phyloP scores from a whole-genome alignment of 352 stramenopile genomes.

The Paralagenidium karlingii region DNA sequence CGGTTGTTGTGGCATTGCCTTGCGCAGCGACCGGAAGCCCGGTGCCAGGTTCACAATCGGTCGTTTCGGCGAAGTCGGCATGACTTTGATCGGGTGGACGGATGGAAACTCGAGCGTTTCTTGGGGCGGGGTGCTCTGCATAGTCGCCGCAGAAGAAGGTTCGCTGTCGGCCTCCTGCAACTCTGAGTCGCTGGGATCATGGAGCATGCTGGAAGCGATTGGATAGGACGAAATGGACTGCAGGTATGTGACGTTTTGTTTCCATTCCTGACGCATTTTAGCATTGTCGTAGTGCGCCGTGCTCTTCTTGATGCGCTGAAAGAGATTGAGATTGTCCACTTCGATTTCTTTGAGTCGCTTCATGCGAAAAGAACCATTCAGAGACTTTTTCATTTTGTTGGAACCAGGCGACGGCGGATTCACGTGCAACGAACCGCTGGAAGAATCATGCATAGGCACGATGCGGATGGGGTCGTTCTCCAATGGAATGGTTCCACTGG shows the following conservation, averaged over 20 bases:
- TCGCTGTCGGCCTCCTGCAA: slow-evolving; percentile 3
- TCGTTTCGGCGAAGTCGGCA: slow-evolving; percentile 38
- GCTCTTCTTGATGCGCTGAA: slow-evolving; percentile 48
- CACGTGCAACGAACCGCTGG: slow-evolving; percentile 1
- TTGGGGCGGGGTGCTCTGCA: slow-evolving; percentile 2
- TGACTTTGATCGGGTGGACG: slow-evolving; percentile 36
- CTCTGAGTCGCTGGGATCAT: slow-evolving; percentile 1
- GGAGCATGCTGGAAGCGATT: slow-evolving; percentile 10
- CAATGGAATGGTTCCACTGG: slow-evolving; percentile 8
- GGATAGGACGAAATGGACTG: slow-evolving; percentile 60
- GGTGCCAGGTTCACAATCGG: slow-evolving; percentile 40
- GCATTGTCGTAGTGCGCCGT: slow-evolving; percentile 47
- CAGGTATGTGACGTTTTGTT: slow-evolving; percentile 58
- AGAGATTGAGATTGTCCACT: slow-evolving; percentile 31
- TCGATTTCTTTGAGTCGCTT: slow-evolving; percentile 53
- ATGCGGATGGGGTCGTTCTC: not conserved
- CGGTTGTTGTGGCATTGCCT: slow-evolving; percentile 49
- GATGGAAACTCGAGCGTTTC: slow-evolving; percentile 13
- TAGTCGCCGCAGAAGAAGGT: slow-evolving; percentile 5
- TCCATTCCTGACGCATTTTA: slow-evolving; percentile 38
- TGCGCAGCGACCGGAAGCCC: slow-evolving; percentile 49
- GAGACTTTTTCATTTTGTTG: slow-evolving; percentile 13
- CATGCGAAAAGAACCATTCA: slow-evolving; percentile 33
- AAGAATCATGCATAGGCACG: not conserved
- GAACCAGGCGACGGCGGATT: slow-evolving; percentile 9